Evolutionary conservation across 768 basidiomycete species (phyloP).

Genomic region (Mycena olivaceomarginata): DNA sequence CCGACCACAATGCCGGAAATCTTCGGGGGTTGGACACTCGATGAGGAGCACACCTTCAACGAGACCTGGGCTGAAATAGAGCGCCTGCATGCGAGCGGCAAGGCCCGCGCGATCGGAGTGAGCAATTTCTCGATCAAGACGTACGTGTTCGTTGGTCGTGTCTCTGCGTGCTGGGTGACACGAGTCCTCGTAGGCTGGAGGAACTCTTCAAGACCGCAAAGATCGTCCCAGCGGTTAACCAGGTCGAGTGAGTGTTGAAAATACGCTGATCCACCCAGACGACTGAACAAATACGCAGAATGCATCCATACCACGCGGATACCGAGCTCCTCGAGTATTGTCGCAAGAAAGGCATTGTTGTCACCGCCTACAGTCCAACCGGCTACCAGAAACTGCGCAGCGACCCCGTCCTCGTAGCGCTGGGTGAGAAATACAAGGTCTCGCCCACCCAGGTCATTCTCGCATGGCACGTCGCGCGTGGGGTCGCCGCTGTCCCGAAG

Average conservation of each 20-base stretch:
- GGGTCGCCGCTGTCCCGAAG: constrained; percentile 68
- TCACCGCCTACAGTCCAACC: constrained; percentile 71
- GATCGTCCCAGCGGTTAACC: constrained; percentile 67
- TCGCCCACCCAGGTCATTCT: constrained; percentile 68
- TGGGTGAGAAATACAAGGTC: constrained; percentile 69
- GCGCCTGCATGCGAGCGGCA: constrained; percentile 66
- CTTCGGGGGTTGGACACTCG: constrained; percentile 43
- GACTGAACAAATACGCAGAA: constrained; percentile 46
- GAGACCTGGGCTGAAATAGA: constrained; percentile 73
- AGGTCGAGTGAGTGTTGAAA: constrained; percentile 62
- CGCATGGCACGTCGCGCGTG: constrained; percentile 71
- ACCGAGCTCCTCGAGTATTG: constrained; percentile 69
- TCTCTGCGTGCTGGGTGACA: not conserved
- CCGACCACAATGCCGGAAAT: constrained; percentile 58
- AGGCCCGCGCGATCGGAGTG: constrained; percentile 72
- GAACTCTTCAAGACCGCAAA: constrained; percentile 62
- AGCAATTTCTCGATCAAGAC: constrained; percentile 78
- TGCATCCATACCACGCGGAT: constrained; percentile 72
- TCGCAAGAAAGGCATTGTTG: constrained; percentile 66
- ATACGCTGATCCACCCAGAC: not conserved
- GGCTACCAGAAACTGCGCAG: constrained; percentile 65
- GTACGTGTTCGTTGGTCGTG: constrained; percentile 56
- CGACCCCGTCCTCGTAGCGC: constrained; percentile 64
- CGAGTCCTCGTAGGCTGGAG: constrained; percentile 56
- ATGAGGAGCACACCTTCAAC: constrained; percentile 58